Base-by-base conservation (phyloP, 192 early-diverging fungal species). In the Coemansia sp. region DNA sequence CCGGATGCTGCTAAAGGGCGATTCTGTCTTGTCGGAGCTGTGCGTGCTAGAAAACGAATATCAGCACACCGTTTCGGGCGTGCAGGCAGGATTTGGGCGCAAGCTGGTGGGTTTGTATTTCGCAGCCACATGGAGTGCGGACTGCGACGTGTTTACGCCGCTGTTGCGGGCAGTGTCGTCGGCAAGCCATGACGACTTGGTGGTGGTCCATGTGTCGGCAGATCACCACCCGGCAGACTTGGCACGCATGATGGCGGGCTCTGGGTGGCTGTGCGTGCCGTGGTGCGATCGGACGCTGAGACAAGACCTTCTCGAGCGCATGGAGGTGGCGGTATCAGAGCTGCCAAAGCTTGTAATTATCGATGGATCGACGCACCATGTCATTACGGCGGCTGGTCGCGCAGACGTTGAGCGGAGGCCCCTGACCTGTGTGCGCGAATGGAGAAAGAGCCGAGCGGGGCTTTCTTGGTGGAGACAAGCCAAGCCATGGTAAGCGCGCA, bases 51-150 rank as follows among this genome's bases (percentile, higher is more conserved):
- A 80, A 59, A 68, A 80, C 68, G 77, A 80, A 58, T 45, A 64
- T 49, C 77, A 80, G 68, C 72, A 68, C 49, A 45, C 65, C 5
- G 72, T 74, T 6, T 59, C 67, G 35, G 53, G 67, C 9, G 41
- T 67, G 31, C 72, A 67, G 35, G 71, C 72, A 10, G 65, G 68
- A 20, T 64, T 80, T 45, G 65, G 68, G 27, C 31, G 40, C 17
- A 74, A 70, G 59, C 65, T 80, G 15, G 53, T 80, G 8, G 72
- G 45, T 5, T 37, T 80, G 41, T 80, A 80, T 37, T 80, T 80
- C 74, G 77, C 68, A n/a, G 77, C 77, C 3, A 71, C 77, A 22
- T 80, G 77, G 77, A 80, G 77, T 56, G 72, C 77, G 17, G 77
- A 80, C 47, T 80, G 77, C 68, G 77, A 80, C 68, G 77, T 65